These are phyloP conservation scores for Boletales sp. DNA, from an alignment of 768 basidiomycete genomes.

Conservation along the genomic window DNA sequence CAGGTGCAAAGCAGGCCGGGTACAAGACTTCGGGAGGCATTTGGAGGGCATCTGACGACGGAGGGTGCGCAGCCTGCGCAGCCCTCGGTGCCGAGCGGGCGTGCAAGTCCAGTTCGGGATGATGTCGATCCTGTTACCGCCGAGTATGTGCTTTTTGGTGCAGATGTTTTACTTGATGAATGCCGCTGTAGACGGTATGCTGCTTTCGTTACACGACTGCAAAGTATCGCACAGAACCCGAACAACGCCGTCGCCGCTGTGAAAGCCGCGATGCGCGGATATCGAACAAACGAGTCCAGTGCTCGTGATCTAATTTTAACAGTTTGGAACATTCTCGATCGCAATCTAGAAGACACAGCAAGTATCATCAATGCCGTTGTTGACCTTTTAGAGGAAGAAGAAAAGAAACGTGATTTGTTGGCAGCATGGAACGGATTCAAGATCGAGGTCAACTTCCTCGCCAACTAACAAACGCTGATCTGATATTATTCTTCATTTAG, in stretches of 20 bases:
- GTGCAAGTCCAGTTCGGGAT: constrained; percentile 30
- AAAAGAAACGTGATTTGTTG: constrained; percentile 76
- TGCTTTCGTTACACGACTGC: constrained; percentile 62
- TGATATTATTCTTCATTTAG: constrained; percentile 33
- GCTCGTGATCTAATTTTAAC: constrained; percentile 86
- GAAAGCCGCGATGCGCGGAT: constrained; percentile 76
- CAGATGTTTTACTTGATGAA: neutral
- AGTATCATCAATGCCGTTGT: constrained; percentile 71
- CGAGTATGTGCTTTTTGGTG: constrained; percentile 45
- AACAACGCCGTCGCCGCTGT: constrained; percentile 56
- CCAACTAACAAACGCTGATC: neutral
- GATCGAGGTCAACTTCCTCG: constrained; percentile 67
- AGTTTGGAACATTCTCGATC: constrained; percentile 75
- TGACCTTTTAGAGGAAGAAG: constrained; percentile 77
- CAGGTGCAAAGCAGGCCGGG: constrained; percentile 29
- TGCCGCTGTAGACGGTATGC: constrained; percentile 53
- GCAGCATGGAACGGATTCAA: constrained; percentile 81
- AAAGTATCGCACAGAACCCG: constrained; percentile 54
- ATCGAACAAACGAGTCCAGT: constrained; percentile 68
- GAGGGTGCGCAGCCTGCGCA: constrained; percentile 23
- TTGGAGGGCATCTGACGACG: constrained; percentile 56
- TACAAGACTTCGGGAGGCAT: constrained; percentile 54
- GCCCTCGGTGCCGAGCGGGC: constrained; percentile 21
- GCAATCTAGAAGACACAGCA: constrained; percentile 67
- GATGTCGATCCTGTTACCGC: constrained; percentile 52